These are phyloP conservation scores for Galium porrigens DNA, from an alignment of 305 asterid genomes.

Conservation along the genomic window DNA sequence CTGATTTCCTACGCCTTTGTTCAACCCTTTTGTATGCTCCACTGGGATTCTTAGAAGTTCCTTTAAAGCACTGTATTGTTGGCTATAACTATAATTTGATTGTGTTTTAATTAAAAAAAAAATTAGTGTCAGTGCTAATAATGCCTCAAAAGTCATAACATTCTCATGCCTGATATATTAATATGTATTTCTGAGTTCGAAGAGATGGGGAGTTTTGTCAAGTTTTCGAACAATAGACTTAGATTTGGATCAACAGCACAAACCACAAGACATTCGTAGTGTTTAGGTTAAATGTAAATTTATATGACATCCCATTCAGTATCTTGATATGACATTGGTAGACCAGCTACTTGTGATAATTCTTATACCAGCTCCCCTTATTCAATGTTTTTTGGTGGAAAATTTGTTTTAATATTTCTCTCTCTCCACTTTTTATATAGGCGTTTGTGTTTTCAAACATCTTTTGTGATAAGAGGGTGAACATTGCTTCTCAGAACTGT, in stretches of 20 bases:
- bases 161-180: neutral
- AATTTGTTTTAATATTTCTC: neutral
- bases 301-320: neutral
- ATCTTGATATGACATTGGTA: neutral
- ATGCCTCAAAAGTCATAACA: too few relatives aligned
- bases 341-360: neutral
- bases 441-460: neutral
- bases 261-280: neutral
- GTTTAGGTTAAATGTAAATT: too few relatives aligned
- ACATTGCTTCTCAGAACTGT: neutral
- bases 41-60: neutral
- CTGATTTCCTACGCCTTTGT: neutral
- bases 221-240: neutral
- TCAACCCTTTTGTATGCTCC: conserved; percentile 2
- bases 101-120: neutral
- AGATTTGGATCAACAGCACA: neutral
- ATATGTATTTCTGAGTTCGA: neutral
- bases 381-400: neutral
- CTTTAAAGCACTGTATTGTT: neutral
- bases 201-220: neutral
- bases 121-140: too few relatives aligned
- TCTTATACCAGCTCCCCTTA: neutral
- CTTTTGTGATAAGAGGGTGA: neutral
- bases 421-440: neutral
- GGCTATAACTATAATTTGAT: neutral